A percentile compares a stretch with the other conserved stretches of the same genome.
Evolutionary conservation across 345 rosid species (phyloP).

Genomic region (Citrus unshiu): DNA sequence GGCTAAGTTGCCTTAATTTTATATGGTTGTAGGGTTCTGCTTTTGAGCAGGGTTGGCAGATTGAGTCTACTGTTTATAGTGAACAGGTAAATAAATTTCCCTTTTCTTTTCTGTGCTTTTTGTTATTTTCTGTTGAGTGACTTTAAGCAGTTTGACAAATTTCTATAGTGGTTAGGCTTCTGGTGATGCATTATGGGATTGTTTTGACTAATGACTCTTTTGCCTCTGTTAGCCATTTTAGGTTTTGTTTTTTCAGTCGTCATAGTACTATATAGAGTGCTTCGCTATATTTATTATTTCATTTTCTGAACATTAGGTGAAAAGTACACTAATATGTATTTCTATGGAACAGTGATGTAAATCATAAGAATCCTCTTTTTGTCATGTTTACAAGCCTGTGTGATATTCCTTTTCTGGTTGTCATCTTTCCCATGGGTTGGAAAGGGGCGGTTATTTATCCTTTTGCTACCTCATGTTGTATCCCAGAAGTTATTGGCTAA

Average conservation of each 20-base stretch:
- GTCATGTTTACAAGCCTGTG: background rate
- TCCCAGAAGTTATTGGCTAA: background rate
- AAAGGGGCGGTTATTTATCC: background rate
- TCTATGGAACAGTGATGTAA: background rate
- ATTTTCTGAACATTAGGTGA: slow-evolving; percentile 1
- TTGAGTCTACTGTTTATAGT: slow-evolving; percentile 50
- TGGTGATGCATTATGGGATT: background rate
- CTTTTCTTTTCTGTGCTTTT: background rate
- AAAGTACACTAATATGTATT: background rate
- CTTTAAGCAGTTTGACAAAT: background rate
- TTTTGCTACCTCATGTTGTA: background rate
- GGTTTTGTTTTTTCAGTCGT: background rate
- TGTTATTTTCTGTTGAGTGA: background rate
- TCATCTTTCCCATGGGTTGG: background rate
- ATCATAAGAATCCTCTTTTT: background rate
- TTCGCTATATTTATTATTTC: background rate
- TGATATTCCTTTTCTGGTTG: background rate
- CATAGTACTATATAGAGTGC: background rate
- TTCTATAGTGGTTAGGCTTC: background rate
- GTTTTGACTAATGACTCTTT: background rate
- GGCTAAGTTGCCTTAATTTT: slow-evolving; percentile 19
- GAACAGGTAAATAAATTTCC: slow-evolving; percentile 57
- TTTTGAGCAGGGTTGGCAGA: slow-evolving; percentile 79
- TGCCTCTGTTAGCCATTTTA: background rate
- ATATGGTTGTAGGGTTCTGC: slow-evolving; percentile 65